A percentile compares a stretch with the other conserved stretches of the same genome.
Evolutionary conservation across 1,139 yeast genomes (phyloP).

Genomic region (Geotrichum reessii): DNA sequence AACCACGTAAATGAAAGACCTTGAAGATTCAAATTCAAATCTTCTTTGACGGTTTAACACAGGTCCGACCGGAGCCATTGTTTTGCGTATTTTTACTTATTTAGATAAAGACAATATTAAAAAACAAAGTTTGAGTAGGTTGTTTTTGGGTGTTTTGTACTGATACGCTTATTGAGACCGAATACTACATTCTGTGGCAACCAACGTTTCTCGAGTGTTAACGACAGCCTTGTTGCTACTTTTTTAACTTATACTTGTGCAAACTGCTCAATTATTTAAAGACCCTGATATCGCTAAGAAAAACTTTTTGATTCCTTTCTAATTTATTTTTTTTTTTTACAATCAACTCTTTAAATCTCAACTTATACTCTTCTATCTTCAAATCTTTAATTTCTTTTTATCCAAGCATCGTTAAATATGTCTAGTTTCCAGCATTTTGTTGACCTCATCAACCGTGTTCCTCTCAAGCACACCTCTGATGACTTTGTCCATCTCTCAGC

Average conservation of each 20-base stretch:
- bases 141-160: too few species aligned
- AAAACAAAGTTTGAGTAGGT: too few species aligned
- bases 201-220: too few species aligned
- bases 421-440: not conserved
- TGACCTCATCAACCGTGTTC: not conserved
- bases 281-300: not conserved
- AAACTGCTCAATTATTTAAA: not conserved
- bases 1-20: not conserved
- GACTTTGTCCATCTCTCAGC: constrained; percentile 8
- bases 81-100: too few species aligned
- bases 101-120: too few species aligned
- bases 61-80: too few species aligned
- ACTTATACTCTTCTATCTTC: not conserved
- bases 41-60: too few species aligned
- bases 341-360: not conserved
- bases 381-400: not conserved
- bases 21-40: too few species aligned
- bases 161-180: too few species aligned
- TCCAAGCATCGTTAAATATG: not conserved
- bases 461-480: constrained; percentile 10
- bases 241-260: too few species aligned
- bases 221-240: too few species aligned
- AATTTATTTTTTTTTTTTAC: not conserved
- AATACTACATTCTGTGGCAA: too few species aligned
- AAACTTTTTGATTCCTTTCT: not conserved